A percentile compares a stretch with the other conserved stretches of the same genome.
phyloP scores from a whole-genome alignment of 1,284 basidiomycete genomes.

The Mycena sp. region DNA sequence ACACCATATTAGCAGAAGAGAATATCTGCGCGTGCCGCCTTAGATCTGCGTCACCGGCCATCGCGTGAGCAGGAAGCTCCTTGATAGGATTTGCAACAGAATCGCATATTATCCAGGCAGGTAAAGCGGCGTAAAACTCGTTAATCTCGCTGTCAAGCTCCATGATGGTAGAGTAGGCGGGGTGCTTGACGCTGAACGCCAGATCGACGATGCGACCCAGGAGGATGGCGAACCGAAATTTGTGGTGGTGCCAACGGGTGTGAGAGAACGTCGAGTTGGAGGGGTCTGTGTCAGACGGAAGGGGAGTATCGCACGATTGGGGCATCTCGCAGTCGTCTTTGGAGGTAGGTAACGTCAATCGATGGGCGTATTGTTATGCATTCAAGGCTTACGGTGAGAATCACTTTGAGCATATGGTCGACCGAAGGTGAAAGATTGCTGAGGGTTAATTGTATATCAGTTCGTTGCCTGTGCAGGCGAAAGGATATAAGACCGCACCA shows the following conservation, averaged over 20 bases:
- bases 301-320: conserved; percentile 32
- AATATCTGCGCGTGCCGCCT: conserved; percentile 30
- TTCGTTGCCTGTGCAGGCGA: not conserved
- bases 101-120: conserved; percentile 34
- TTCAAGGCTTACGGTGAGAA: conserved; percentile 25
- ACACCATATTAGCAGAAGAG: conserved; percentile 33
- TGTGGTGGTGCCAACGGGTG: conserved; percentile 33
- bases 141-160: conserved; percentile 36
- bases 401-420: conserved; percentile 35
- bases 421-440: conserved; percentile 39
- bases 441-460: not conserved
- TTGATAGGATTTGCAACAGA: conserved; percentile 33
- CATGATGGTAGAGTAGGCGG: conserved; percentile 34
- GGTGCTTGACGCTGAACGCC: conserved; percentile 32
- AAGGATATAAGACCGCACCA: conserved; percentile 32
- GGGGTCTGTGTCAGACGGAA: conserved; percentile 33
- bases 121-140: conserved; percentile 31
- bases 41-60: conserved; percentile 25
- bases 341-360: not conserved
- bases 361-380: not conserved
- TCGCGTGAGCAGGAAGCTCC: conserved; percentile 23
- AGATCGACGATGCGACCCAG: conserved; percentile 34
- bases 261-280: conserved; percentile 32
- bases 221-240: conserved; percentile 34
- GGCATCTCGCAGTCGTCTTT: conserved; percentile 38